Base-by-base conservation (phyloP, 2,329 filamentous ascomycete species). In the Fusarium sp. region DNA sequence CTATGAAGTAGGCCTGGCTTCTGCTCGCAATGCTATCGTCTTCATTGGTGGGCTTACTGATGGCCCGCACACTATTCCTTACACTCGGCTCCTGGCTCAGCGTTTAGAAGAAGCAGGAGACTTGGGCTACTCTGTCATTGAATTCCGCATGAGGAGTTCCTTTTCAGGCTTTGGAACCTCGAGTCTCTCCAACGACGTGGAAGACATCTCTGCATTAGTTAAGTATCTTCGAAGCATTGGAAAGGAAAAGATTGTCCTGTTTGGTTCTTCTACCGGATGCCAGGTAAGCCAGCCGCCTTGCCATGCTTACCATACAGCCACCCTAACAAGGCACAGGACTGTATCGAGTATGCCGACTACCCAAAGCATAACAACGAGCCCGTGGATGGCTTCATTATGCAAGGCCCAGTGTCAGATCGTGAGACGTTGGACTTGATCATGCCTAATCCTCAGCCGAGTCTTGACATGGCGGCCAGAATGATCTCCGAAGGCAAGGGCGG, bases 331-430 rank as follows among this genome's bases (percentile, higher is more conserved):
- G 20, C 18, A 16, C 48, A 89, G 86, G 87, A 89, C 72, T 87
- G 84, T 65, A 85, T 88, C 78, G 85, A 86, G 68, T 89, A 89
- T 59, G 81, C 81, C 21, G 78, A 83, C 55, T 81, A 82, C 25
- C 76, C 77, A 50, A 82, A 82, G 67, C 73, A 83, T 37, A 74
- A 75, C 8, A 79, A 80, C 42, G 80, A 87, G 14, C 86, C 88
- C 0, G 81, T 97, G 3, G 88, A 96, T 63, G 94, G 91, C 37
- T 90, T 89, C 50, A 91, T 97, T 46, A 81, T 97, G 57, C 94
- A 97, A 78, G 93, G 91, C 0, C 90, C 92, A 0, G 90, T 94
- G 5, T 93, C 89, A 3, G 93, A 97, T 78, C 86, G 93, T 30
- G 91, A 97, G 77, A 87, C 85, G 0, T 75, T 92, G 13, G 79